phyloP scores from a whole-genome alignment of 2,329 filamentous ascomycete species.

The Chalaropsis ovoidea region DNA sequence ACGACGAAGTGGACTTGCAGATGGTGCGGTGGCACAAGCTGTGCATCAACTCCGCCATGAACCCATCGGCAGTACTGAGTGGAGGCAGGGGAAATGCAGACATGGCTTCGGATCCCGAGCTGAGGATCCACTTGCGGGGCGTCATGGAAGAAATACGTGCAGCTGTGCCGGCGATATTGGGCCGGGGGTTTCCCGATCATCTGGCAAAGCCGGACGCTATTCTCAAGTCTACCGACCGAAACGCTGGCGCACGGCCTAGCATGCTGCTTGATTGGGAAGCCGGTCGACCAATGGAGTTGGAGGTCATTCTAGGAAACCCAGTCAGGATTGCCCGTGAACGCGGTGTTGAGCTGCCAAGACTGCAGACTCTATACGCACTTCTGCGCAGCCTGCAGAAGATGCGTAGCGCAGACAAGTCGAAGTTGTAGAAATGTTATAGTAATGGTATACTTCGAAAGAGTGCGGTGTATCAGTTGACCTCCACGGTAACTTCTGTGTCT shows the following conservation, averaged over 20 bases:
- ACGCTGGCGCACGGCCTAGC: conserved; percentile 53
- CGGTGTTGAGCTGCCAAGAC: conserved; percentile 54
- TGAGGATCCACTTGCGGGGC: conserved; percentile 50
- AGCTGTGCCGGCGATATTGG: conserved; percentile 53
- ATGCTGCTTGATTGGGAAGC: conserved; percentile 64
- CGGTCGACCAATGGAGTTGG: conserved; percentile 56
- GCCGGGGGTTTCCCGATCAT: conserved; percentile 46
- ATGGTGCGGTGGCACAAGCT: conserved; percentile 67
- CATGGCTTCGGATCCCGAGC: conserved; percentile 54
- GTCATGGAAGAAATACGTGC: conserved; percentile 61
- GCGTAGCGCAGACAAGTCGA: conserved; percentile 33
- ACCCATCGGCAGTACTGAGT: conserved; percentile 58
- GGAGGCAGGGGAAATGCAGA: conserved; percentile 55
- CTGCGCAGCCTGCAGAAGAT: conserved; percentile 51
- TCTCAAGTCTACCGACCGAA: conserved; percentile 51
- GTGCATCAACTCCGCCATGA: conserved; percentile 66
- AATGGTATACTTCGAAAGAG: neutral
- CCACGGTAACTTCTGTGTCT: conserved; percentile 9
- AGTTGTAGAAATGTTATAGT: conserved; percentile 10
- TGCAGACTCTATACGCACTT: conserved; percentile 58
- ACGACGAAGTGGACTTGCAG: conserved; percentile 57
- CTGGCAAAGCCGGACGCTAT: conserved; percentile 55
- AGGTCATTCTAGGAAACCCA: conserved; percentile 63
- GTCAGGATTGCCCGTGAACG: conserved; percentile 52
- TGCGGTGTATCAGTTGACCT: neutral